Evolutionary conservation across 352 stramenopile genomes (phyloP), one percentile per base, ranked within the genome.

Genomic region (Blastocystis sp.): DNA sequence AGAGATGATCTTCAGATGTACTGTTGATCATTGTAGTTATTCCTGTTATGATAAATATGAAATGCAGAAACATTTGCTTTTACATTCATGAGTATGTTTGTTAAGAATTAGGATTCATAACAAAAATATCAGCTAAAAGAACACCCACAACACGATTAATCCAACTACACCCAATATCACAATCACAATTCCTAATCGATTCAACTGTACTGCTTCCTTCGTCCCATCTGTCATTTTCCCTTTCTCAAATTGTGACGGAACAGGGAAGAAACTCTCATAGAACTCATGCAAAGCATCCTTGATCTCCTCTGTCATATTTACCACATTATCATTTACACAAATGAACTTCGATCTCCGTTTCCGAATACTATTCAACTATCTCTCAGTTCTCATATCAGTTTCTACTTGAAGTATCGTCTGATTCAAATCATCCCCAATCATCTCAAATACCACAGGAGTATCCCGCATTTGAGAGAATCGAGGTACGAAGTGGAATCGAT

Each of bases 261-360:
- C 92, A 46, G 94, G 94, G 91, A 93, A 97, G 65, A 97, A 93
- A 11, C 93, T 92, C 42, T 94, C 80, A 88, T 96, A 97, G n/a
- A 97, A 93, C 61, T 96, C 93, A 86, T 94, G 91, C 56, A 97
- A 88, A 63, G 94, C 94, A 85, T 94, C 91, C 59, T 91, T 91
- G 29, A 97, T 90, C 6, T 91, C 88, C 21, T 88, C 88, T n/a
- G 93, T 93, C 74, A 93, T 92, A 63, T 91, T 90, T 85, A 95
- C 92, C 92, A 97, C 96, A 90, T 97, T 93, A 91, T 97, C 94
- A 88, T 97, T 97, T 88, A 97, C 94, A 88, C 94, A 97, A 29
- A 97, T 93, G 86, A 97, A 97, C 91, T 97, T 97, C 65, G 93
- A 94, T 32, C 94, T 92, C 11, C 93, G 90, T 61, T 92, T 92